Evolutionary conservation across 2,329 filamentous ascomycete genomes (phyloP).

Genomic region (Capronia americana): DNA sequence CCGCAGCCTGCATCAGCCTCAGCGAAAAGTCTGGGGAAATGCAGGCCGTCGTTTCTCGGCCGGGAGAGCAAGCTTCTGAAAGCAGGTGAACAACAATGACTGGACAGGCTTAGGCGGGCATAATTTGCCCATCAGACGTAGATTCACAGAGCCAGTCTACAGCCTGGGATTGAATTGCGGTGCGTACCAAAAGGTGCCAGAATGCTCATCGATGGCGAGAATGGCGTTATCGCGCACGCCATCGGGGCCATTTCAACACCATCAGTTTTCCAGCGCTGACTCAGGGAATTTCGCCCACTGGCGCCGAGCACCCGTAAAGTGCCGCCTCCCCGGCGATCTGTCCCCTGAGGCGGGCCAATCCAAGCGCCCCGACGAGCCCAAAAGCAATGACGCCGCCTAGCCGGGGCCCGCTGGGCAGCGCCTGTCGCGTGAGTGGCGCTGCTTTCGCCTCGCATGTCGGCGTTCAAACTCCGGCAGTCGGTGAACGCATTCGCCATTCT

Average conservation of each 20-base stretch:
- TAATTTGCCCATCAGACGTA: neutral
- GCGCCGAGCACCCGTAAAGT: neutral
- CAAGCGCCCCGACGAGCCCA: neutral
- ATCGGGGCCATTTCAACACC: conserved; percentile 6
- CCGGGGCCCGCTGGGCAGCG: neutral
- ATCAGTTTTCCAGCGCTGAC: neutral
- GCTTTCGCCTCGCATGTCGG: conserved; percentile 10
- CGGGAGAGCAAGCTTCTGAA: neutral
- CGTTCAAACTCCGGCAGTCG: conserved; percentile 12
- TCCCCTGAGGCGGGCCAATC: conserved; percentile 6
- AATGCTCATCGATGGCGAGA: conserved; percentile 17
- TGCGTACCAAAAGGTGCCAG: neutral
- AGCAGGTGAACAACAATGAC: neutral
- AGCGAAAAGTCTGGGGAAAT: neutral
- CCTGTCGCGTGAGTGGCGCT: neutral
- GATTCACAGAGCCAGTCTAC: neutral
- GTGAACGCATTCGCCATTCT: conserved; percentile 15
- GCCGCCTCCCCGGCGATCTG: neutral
- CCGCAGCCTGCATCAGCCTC: neutral
- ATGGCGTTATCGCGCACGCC: conserved; percentile 23
- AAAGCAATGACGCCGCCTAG: neutral
- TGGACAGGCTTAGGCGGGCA: neutral
- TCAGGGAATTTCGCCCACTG: neutral
- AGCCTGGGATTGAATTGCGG: neutral
- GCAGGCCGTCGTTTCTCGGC: neutral